Evolutionary conservation across 2,329 filamentous ascomycete genomes (phyloP), one percentile per base, ranked within the genome.

Genomic region (Hypoxylon sp.): DNA sequence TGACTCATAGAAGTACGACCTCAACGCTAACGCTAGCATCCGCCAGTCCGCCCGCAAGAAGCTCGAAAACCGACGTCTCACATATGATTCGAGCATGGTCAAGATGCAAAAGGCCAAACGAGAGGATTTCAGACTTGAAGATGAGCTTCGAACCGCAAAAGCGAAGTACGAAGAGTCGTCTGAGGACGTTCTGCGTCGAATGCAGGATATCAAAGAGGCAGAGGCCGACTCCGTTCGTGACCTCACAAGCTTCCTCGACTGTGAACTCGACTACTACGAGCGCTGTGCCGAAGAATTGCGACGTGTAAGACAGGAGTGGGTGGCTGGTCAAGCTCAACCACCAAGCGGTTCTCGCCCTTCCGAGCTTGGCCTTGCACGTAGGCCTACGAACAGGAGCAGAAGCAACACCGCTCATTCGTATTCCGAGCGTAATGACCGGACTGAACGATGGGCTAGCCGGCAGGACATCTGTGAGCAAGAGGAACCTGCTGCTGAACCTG

Each of bases 121-220:
- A 74, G 95, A 98, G 75, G 95, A 98, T 77, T 97, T 96, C 81
- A 87, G 93, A 67, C 86, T 96, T 60, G 96, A 98, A 78, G 95
- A 98, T 77, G 95, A 98, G 79, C 87, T 97, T 57, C 91, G 95
- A 60, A 87, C 89, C 27, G 93, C 96, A 78, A 97, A 97, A 78
- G 92, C 93, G 73, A 98, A 98, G 81, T 98, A 97, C 76, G 96
- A 98, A 76, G 96, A 98, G 81, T 91, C 93, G 14, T 96, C 88
- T 75, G 95, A 98, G 75, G 95, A 98, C 74, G 94, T 98, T 58
- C 87, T 90, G 73, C 88, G 95, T 64, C 88, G 95, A 59, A 98
- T 98, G 96, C 89, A 96, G 79, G 95, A 98, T 75, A 96, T 98
- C 81, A 95, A 96, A 81, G 94, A 97, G 74, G 88, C 93, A 21